Percentiles rank a stretch among this genome's conserved stretches.
These are phyloP conservation scores for Senna tora DNA, from an alignment of 306 rosid species.

Conservation along the genomic window DNA sequence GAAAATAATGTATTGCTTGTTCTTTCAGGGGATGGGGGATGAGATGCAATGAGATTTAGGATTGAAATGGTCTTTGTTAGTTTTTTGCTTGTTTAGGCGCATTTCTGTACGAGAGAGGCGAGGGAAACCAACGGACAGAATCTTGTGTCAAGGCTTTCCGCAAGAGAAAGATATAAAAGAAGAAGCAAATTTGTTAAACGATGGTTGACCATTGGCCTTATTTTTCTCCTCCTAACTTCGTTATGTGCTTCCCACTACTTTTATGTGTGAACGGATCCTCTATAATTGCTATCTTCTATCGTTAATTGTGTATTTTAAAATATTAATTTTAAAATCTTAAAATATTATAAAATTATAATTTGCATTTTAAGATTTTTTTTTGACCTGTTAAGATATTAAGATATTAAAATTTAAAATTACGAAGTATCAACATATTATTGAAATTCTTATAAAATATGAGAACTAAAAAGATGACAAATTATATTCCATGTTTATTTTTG, in stretches of 20 bases:
- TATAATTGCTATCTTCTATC: conserved; percentile 14
- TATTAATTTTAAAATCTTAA: no score
- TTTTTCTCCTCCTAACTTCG: neutral
- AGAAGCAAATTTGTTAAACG: neutral
- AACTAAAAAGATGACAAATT: no score
- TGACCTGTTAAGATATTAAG: no score
- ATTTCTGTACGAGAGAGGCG: conserved; percentile 6
- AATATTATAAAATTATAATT: no score
- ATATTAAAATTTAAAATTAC: no score
- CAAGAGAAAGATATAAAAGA: neutral
- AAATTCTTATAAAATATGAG: no score
- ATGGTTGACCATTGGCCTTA: conserved; percentile 46
- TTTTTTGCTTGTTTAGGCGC: neutral
- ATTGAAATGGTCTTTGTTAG: conserved; percentile 51
- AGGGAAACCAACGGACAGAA: conserved; percentile 46
- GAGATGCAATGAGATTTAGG: neutral
- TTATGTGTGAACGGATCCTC: no score
- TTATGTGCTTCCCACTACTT: conserved; percentile 38
- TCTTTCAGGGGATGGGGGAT: conserved; percentile 9
- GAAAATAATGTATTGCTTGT: no score
- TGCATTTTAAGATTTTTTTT: no score
- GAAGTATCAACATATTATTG: no score
- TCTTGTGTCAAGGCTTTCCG: neutral
- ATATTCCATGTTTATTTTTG: no score
- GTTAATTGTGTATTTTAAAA: no score